These are phyloP conservation scores for Xanthoparmelia taractica DNA, from an alignment of 495 filamentous ascomycete genomes.

Conservation along the genomic window DNA sequence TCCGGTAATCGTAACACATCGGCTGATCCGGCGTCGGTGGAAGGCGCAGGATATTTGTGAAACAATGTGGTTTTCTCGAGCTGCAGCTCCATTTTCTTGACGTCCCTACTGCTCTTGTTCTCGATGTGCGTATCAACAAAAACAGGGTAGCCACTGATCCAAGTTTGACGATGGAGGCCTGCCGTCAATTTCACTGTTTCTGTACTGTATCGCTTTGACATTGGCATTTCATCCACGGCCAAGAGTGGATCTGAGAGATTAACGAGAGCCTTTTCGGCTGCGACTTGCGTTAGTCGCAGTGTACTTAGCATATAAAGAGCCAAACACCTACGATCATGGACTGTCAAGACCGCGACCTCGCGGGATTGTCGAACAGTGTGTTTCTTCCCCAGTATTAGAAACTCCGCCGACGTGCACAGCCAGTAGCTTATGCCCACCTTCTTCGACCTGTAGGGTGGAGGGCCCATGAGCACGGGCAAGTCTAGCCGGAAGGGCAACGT, in stretches of 20 bases:
- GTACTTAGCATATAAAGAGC: not conserved
- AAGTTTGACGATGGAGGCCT: conserved; percentile 49
- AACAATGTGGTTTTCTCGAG: conserved; percentile 29
- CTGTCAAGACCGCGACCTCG: conserved; percentile 29
- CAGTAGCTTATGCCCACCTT: conserved; percentile 46
- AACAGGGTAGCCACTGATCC: conserved; percentile 49
- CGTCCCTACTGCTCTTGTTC: conserved; percentile 40
- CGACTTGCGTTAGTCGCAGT: conserved; percentile 12
- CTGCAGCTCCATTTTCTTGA: conserved; percentile 44
- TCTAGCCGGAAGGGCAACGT: conserved; percentile 45
- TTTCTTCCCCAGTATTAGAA: conserved; percentile 35
- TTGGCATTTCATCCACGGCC: conserved; percentile 40
- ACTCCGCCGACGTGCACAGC: conserved; percentile 35
- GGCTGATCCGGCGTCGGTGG: conserved; percentile 40
- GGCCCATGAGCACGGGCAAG: conserved; percentile 47
- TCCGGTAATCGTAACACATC: conserved; percentile 45
- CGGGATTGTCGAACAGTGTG: conserved; percentile 33
- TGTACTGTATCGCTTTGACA: conserved; percentile 30
- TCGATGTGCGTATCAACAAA: conserved; percentile 47
- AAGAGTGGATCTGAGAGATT: conserved; percentile 44
- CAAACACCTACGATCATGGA: conserved; percentile 29
- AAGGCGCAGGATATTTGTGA: conserved; percentile 37
- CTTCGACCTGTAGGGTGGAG: conserved; percentile 46
- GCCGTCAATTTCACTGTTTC: conserved; percentile 45
- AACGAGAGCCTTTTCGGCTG: conserved; percentile 46